Base-by-base conservation (phyloP, 306 rosid species). In the Astragalus glycyphyllos region DNA sequence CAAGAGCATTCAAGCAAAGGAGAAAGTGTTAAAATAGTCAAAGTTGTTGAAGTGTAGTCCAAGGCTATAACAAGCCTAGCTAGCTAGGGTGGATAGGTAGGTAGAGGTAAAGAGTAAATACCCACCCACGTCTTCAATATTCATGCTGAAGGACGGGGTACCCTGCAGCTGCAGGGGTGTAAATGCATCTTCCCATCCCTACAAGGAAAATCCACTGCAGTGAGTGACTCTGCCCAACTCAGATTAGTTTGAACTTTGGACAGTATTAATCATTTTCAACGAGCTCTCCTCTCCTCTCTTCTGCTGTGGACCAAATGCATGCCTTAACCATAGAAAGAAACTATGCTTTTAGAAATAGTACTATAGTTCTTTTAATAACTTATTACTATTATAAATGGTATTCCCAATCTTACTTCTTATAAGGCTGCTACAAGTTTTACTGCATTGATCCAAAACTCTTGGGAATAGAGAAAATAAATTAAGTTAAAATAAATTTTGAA, bases 301-400 rank as follows among this genome's bases (percentile, higher is more conserved):
- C 72, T 56, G 69, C 74, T 34, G 62, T 47, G 70, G 75, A 73
- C 79, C 79, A 66, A 66, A 66, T 59, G 71, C 83, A 79, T 20
- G 23, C 31, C 31, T 73, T 73, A 41, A 66, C 58, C 41, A 58
- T 56, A 31, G 6, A n/a, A 58, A 63, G 61, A 26, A 26, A 26
- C 31, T 44, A 63, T 65, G 72, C 68, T 63, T 71, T 64, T 78
- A 56, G 11, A 42, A 40, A 31, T 17, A 16, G 59, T 79, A 58
- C 71, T 38, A 58, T 34, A 59, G 58, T 41, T 49, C 44, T 79
- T 65, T 65, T 62, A 58, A 37, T 2, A 65, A 10, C 48, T 35
- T 49, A 45, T 5, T 29, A 45, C 0, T 29, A 46, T 26, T 71
- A 45, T 35, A 71, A 63, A 71, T 50, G 62, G 55, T 15, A 31